Base-by-base conservation (phyloP, 371 early-diverging fungal species). In the Mycotypha africana region DNA sequence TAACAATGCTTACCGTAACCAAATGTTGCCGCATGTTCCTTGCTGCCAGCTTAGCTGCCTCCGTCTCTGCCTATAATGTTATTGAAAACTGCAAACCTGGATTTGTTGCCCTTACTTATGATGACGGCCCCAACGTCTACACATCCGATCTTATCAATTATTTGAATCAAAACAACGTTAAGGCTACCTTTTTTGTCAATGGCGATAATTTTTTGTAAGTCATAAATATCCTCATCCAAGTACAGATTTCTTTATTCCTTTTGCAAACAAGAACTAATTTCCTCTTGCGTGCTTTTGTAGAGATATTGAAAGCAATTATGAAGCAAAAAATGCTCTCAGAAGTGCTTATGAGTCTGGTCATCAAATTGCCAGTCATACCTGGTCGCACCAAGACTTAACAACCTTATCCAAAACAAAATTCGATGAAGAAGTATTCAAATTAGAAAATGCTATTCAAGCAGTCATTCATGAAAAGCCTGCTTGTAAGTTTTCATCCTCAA, bases 111-210 rank as follows among this genome's bases (percentile, higher is more conserved):
- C 47, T 71, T 32, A 82, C 82, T 33, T 76, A 72, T 43, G 82
- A 82, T 48, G 82, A 80, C 36, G 81, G 78, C 17, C 79, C 77
- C 5, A 58, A 54, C 35, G 24, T 53, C 2, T 70, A 56, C 42
- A 73, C 79, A 12, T 56, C 52, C 42, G 34, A 58, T 21, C 69
- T 79, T 16, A 52, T 75, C 22, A 53, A 56, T 7, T 44, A 51
- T 12, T 49, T 82, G 42, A 42, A 52, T 22, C 35, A 37, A 15
- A 48, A 69, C 16, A 47, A 50, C n/a, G 61, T 82, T 38, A 66
- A 59, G 38, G 80, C 74, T 11, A 82, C 82, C 3, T 82, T 82
- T 61, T 82, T 74, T 51, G 59, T 82, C 28, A 79, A 79, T 45
- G 81, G 78, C 2, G 24, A 70, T n/a, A 81, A 81, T 50, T 63